Evolutionary conservation across 495 filamentous ascomycete genomes (phyloP).

Genomic region (Penicillium longicatenatum): DNA sequence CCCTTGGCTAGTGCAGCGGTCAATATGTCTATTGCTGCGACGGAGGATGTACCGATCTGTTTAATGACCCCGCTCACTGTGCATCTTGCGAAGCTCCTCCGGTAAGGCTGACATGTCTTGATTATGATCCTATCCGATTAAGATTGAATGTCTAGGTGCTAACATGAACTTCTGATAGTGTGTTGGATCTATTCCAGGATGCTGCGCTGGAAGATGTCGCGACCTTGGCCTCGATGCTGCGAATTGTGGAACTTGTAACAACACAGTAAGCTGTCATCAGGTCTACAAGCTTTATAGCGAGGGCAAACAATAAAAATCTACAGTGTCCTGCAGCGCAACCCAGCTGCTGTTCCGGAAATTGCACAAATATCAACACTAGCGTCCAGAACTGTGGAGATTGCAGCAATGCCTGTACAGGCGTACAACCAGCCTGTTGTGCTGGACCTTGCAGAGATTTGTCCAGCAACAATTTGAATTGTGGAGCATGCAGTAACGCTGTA

Average conservation of each 20-base stretch:
- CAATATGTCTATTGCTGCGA: conserved; percentile 7
- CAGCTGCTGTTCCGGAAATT: conserved; percentile 10
- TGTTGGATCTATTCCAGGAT: not conserved
- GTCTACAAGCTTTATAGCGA: not conserved
- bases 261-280: not conserved
- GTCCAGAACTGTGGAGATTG: conserved; percentile 5
- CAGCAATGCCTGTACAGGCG: not conserved
- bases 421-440: not conserved
- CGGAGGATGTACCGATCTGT: conserved; percentile 6
- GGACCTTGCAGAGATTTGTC: not conserved
- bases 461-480: not conserved
- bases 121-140: no score
- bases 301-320: not conserved
- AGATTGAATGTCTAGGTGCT: not conserved
- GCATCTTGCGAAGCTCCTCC: conserved; percentile 12
- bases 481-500: conserved; percentile 2
- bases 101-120: not conserved
- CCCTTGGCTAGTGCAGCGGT: not conserved
- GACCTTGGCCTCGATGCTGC: conserved; percentile 1
- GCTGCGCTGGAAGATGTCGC: conserved; percentile 11
- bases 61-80: conserved; percentile 4
- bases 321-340: not conserved
- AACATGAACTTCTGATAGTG: conserved; percentile 5
- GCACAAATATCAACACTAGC: conserved; percentile 6
- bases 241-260: conserved; percentile 10